Conservation (phyloP, 352 stramenopile genomes). For the Globisporangium spinosum region DNA sequence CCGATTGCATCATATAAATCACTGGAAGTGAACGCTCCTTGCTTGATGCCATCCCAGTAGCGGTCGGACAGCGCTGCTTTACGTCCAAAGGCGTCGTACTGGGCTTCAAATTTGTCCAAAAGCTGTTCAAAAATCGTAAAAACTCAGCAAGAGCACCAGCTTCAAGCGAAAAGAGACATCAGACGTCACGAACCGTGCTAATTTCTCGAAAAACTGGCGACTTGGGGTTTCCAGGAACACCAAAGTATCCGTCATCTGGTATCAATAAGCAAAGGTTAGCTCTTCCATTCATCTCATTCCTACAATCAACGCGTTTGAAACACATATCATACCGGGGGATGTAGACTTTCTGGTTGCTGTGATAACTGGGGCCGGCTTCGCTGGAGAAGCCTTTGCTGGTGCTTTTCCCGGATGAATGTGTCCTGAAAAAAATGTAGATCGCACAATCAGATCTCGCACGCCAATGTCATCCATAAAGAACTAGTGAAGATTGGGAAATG, state of each 20-base stretch:
- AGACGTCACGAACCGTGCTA: conserved; percentile 28
- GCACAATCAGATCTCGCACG: neutral
- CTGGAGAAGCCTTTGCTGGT: conserved; percentile 15
- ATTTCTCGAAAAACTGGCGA: conserved; percentile 67
- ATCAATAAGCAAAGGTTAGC: conserved; percentile 5
- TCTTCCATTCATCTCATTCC: neutral
- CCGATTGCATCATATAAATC: conserved; percentile 77
- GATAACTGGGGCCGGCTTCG: conserved; percentile 8
- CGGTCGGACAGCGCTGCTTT: conserved; percentile 38
- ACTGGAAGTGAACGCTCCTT: conserved; percentile 49
- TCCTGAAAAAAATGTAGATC: conserved; percentile 23
- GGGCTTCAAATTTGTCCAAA: conserved; percentile 33
- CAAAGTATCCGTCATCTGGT: conserved; percentile 47
- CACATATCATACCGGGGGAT: neutral
- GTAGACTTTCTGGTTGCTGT: neutral
- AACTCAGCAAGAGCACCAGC: neutral
- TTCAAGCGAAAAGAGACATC: conserved; percentile 1
- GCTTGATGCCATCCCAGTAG: conserved; percentile 31
- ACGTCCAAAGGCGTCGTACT: conserved; percentile 58
- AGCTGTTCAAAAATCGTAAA: conserved; percentile 24
- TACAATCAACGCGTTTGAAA: neutral
- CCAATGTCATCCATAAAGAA: neutral
- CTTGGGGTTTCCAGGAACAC: conserved; percentile 38
- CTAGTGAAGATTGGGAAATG: neutral
- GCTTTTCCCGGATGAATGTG: conserved; percentile 62